phyloP scores from a whole-genome alignment of 2,329 filamentous ascomycete species.

The Ceratocystis ficicola region DNA sequence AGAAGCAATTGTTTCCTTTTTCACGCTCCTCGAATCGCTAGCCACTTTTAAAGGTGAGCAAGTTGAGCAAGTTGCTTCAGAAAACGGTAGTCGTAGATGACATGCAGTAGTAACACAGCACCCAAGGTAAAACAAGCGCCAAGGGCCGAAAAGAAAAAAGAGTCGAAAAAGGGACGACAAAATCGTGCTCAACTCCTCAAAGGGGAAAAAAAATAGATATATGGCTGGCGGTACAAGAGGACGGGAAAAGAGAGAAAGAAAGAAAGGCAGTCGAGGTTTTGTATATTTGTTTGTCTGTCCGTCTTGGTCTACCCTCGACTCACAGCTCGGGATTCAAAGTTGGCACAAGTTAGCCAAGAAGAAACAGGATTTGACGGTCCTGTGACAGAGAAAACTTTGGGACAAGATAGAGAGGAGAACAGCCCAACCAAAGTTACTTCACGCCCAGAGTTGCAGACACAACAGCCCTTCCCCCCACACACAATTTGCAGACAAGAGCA shows the following conservation, averaged over 20 bases:
- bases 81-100: slow-evolving; percentile 1
- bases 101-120: slow-evolving; percentile 7
- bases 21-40: not conserved
- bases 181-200: not conserved
- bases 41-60: not conserved
- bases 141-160: not conserved
- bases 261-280: too few relatives aligned
- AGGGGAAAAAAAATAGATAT: too few relatives aligned
- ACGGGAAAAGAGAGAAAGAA: too few relatives aligned
- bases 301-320: too few relatives aligned
- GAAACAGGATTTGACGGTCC: not conserved
- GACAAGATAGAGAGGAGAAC: too few relatives aligned
- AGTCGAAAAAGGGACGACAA: not conserved
- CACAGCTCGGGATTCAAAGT: too few relatives aligned
- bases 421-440: not conserved
- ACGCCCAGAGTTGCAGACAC: not conserved
- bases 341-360: not conserved
- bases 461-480: not conserved
- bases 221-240: too few relatives aligned
- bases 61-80: slow-evolving; percentile 13
- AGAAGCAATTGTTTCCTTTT: not conserved
- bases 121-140: slow-evolving; percentile 7
- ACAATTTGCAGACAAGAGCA: not conserved
- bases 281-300: too few relatives aligned
- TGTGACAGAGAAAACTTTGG: not conserved